Evolutionary conservation across 495 filamentous ascomycete species (phyloP).

Genomic region (Podospora comata): DNA sequence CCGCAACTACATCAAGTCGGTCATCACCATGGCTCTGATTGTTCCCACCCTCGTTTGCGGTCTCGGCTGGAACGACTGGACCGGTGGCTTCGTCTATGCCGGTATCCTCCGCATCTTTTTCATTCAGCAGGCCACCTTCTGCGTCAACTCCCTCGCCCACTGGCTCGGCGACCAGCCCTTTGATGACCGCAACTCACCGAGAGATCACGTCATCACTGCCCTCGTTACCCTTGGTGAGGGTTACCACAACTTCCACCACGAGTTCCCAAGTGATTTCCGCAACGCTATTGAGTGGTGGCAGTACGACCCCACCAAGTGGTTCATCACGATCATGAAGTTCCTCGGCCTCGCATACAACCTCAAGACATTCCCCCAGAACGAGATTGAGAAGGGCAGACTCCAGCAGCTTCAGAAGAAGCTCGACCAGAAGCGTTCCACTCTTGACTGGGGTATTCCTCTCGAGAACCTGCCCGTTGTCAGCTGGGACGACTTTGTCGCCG

Average conservation of each 20-base stretch:
- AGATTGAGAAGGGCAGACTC: slow-evolving; percentile 97
- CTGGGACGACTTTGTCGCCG: slow-evolving; percentile 91
- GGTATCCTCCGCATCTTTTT: slow-evolving; percentile 97
- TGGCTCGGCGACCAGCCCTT: slow-evolving; percentile 99
- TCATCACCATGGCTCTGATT: slow-evolving; percentile 81
- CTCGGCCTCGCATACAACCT: slow-evolving; percentile 90
- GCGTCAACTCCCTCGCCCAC: slow-evolving; percentile 97
- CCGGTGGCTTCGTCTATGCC: slow-evolving; percentile 89
- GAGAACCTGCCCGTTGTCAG: slow-evolving; percentile 93
- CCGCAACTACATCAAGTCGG: slow-evolving; percentile 85
- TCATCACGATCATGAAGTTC: slow-evolving; percentile 91
- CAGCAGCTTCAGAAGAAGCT: slow-evolving; percentile 99
- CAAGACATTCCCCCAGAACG: slow-evolving; percentile 96
- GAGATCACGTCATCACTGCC: slow-evolving; percentile 94
- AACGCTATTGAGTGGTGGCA: slow-evolving; percentile 98
- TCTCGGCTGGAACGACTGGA: slow-evolving; percentile 84
- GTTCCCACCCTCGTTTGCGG: slow-evolving; percentile 83
- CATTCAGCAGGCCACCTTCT: slow-evolving; percentile 99
- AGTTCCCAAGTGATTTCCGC: slow-evolving; percentile 98
- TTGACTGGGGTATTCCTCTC: slow-evolving; percentile 95
- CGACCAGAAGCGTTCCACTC: slow-evolving; percentile 85
- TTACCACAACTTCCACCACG: slow-evolving; percentile 99
- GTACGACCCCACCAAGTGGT: slow-evolving; percentile 99
- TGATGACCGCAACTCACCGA: slow-evolving; percentile 96
- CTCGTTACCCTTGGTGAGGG: slow-evolving; percentile 95